Evolutionary conservation across 1,284 basidiomycete genomes (phyloP).

Genomic region (Sanghuangporus sanghuang): DNA sequence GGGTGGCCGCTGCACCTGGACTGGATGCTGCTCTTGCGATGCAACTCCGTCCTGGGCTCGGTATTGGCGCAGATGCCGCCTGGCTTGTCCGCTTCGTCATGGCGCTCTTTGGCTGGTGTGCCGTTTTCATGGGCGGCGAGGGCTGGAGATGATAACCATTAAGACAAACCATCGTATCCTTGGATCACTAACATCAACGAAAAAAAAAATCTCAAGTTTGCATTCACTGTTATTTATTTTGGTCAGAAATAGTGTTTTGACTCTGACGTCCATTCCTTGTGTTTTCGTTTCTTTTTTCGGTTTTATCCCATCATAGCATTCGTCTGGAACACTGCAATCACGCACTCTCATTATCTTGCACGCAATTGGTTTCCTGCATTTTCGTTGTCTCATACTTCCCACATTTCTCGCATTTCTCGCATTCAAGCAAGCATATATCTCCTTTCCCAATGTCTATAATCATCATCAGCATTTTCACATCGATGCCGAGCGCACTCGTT

Average conservation of each 20-base stretch:
- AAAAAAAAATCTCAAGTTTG: neutral
- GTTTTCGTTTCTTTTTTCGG: neutral
- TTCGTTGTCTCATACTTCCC: neutral
- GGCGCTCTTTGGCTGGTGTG: constrained; percentile 74
- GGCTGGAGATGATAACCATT: constrained; percentile 1
- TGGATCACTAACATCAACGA: neutral
- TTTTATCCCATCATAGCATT: neutral
- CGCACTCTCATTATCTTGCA: neutral
- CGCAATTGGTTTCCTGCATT: neutral
- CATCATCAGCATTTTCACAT: neutral
- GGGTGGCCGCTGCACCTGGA: constrained; percentile 34
- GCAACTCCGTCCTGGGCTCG: constrained; percentile 65
- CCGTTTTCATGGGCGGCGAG: constrained; percentile 36
- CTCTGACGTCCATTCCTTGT: neutral
- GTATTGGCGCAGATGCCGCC: constrained; percentile 63
- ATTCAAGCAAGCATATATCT: neutral
- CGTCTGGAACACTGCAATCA: constrained; percentile 1
- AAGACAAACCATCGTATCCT: neutral
- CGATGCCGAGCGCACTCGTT: neutral
- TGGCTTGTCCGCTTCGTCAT: constrained; percentile 76
- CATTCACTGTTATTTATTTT: neutral
- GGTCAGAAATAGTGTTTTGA: neutral
- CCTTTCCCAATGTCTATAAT: neutral
- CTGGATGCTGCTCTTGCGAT: constrained; percentile 69
- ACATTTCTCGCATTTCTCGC: no score